These are phyloP conservation scores for Chytriomyces sp. DNA, from an alignment of 192 early-diverging fungal species.

Conservation along the genomic window DNA sequence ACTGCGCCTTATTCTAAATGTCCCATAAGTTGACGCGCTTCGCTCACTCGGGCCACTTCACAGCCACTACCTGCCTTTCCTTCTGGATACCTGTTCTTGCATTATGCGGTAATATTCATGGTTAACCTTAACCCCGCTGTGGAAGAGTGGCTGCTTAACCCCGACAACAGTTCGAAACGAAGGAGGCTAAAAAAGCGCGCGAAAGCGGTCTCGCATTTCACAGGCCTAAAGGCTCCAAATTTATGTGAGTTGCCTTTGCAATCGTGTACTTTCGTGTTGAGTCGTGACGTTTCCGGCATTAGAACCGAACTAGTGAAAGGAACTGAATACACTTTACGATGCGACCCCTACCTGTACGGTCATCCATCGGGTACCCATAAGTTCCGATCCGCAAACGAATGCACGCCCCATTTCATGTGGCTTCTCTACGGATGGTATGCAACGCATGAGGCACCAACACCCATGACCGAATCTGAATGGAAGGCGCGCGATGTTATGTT, in stretches of 20 bases:
- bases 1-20: too few relatives aligned
- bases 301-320: too few relatives aligned
- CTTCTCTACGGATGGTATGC: conserved; percentile 6
- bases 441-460: neutral
- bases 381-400: conserved; percentile 26
- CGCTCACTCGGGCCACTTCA: too few relatives aligned
- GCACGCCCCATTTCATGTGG: conserved; percentile 24
- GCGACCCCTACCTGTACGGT: conserved; percentile 28
- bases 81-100: neutral
- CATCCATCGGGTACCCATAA: conserved; percentile 23
- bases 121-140: too few relatives aligned
- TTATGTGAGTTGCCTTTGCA: neutral
- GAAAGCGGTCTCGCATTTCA: neutral
- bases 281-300: too few relatives aligned
- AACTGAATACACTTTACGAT: conserved; percentile 3
- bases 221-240: neutral
- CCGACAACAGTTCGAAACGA: conserved; percentile 14
- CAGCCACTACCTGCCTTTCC: neutral
- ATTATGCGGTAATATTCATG: neutral
- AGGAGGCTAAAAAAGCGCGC: neutral
- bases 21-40: too few relatives aligned
- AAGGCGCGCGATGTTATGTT: conserved; percentile 12
- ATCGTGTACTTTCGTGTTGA: neutral
- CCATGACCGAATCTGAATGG: conserved; percentile 6
- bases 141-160: too few relatives aligned